Evolutionary conservation across 768 basidiomycete species (phyloP).

Genomic region (Tricholoma flavovirens): DNA sequence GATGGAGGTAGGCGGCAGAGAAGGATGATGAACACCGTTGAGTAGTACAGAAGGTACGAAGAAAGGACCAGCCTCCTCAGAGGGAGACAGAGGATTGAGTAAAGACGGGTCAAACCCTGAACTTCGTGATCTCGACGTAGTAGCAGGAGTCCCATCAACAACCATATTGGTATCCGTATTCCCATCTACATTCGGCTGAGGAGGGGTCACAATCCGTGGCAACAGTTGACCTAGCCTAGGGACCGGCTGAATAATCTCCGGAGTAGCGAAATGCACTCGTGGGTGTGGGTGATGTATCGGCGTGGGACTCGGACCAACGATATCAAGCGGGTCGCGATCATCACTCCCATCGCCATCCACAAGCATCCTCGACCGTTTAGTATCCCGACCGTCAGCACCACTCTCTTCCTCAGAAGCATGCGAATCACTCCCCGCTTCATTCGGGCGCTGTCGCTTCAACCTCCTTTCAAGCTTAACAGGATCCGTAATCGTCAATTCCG

Average conservation of each 20-base stretch:
- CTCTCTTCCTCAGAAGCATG: constrained; percentile 51
- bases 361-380: constrained; percentile 52
- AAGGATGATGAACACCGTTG: constrained; percentile 1
- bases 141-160: constrained; percentile 27
- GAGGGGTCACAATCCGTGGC: background rate
- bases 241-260: constrained; percentile 20
- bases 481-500: constrained; percentile 70
- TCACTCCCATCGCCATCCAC: constrained; percentile 42
- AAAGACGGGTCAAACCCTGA: constrained; percentile 47
- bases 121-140: constrained; percentile 21
- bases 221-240: background rate
- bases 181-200: background rate
- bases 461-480: constrained; percentile 68
- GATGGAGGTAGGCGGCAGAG: constrained; percentile 5
- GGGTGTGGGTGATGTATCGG: constrained; percentile 15
- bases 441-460: constrained; percentile 65
- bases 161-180: constrained; percentile 24
- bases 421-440: constrained; percentile 46
- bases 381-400: constrained; percentile 37
- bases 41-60: constrained; percentile 5
- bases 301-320: constrained; percentile 30
- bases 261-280: constrained; percentile 47
- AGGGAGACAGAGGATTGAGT: constrained; percentile 44
- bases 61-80: constrained; percentile 19
- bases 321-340: constrained; percentile 46